Conservation (phyloP, 139 green algal species). For the Haematococcus lacustris region DNA sequence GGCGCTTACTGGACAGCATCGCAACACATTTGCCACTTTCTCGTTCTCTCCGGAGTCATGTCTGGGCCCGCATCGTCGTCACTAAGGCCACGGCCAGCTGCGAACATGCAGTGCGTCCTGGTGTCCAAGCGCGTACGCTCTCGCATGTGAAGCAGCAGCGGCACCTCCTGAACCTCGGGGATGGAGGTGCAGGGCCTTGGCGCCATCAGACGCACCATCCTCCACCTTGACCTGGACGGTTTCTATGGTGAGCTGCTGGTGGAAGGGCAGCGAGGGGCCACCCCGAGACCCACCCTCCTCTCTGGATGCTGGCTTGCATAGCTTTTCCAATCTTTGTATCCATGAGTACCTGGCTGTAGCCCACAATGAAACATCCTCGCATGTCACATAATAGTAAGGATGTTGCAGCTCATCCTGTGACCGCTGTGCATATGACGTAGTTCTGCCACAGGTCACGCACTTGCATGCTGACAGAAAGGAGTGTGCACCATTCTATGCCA, state of each 20-base stretch:
- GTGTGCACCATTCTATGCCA: too few species aligned
- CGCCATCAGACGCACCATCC: too few species aligned
- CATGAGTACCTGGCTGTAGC: constrained; percentile 56
- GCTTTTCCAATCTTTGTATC: background rate
- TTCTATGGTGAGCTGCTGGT: constrained; percentile 56
- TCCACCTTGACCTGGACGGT: constrained; percentile 71
- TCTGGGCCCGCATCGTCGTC: too few species aligned
- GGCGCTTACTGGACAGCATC: too few species aligned
- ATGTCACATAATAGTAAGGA: constrained; percentile 70
- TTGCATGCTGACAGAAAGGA: background rate
- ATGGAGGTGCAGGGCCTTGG: too few species aligned
- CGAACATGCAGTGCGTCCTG: too few species aligned
- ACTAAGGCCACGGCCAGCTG: too few species aligned
- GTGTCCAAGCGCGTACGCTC: too few species aligned
- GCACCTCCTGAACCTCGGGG: too few species aligned
- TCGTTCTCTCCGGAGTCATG: too few species aligned
- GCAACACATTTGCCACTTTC: too few species aligned
- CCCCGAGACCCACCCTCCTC: background rate
- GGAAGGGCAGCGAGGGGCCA: background rate
- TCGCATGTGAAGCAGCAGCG: too few species aligned
- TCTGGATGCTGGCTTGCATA: background rate
- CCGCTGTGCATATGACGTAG: background rate
- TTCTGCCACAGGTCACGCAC: background rate
- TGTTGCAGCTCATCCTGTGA: background rate
- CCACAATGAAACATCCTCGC: constrained; percentile 48